Evolutionary conservation across 208 protist genomes (phyloP), one percentile per base, ranked within the genome.

Genomic region (Zelonia costaricensis): DNA sequence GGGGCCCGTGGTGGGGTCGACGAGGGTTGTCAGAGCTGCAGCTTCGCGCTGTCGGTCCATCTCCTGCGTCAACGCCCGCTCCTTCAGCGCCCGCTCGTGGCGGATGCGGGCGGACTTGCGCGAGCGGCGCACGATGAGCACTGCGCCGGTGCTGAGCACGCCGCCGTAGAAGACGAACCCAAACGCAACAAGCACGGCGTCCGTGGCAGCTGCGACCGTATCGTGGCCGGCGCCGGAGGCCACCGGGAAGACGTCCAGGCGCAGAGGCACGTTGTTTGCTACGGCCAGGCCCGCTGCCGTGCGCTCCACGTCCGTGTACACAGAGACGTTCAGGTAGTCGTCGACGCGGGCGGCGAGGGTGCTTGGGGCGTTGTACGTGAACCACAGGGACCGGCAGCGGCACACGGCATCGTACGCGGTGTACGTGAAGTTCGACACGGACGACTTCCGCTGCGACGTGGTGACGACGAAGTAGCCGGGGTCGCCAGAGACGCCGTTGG

Each of bases 131-230:
- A 85, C 42, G 4, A 73, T 74, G 1, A 81, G 23, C 13, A 71
- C 61, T n/a, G 44, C 35, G 1, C 79, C 79, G 16, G 35, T 38
- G 43, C 25, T 40, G 25, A 85, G 59, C 10, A 85, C 66, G 36
- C 57, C 28, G n/a, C 74, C 74, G 60, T 73, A 85, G 51, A 82
- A 86, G 33, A 67, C 51, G 38, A 82, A 40, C 10, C 80, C 80
- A 1, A 82, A 31, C 2, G 47, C 55, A 25, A 86, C 61, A 12
- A 86, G 63, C 30, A 70, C 22, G 1, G 55, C 62, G 15, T 65
- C 49, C 13, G 63, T 62, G 1, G 44, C 27, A 13, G 61, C 57
- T 30, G 42, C 15, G 16, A 23, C 22, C 39, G 20, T 60, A 49
- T 75, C 61, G 25, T 62, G 45, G 36, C 48, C 59, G 13, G 61